A percentile compares a stretch with the other conserved stretches of the same genome.
Evolutionary conservation across 129 eudicot genomes (phyloP).

Genomic region (Daucus carota): DNA sequence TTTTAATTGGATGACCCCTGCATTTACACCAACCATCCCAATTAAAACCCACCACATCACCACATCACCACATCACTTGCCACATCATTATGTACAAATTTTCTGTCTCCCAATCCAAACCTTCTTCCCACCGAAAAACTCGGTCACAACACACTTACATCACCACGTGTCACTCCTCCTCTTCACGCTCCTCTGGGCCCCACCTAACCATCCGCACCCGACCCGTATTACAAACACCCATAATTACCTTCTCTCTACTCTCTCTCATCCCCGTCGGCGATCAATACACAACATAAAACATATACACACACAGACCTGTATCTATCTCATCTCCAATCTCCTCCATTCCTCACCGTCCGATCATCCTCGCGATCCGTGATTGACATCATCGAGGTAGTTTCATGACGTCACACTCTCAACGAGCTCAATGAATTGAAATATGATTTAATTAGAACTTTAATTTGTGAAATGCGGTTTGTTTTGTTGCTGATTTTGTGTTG

Average conservation of each 20-base stretch:
- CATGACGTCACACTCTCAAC: background rate
- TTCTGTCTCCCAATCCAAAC: background rate
- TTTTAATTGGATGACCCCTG: too few species aligned
- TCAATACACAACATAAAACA: background rate
- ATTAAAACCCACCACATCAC: too few species aligned
- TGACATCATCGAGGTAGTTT: slow-evolving; percentile 9
- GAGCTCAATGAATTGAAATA: background rate
- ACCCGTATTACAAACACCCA: background rate
- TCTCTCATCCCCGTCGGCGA: background rate
- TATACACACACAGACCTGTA: background rate
- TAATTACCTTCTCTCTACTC: background rate
- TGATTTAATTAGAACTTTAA: background rate
- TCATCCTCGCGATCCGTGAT: slow-evolving; percentile 25
- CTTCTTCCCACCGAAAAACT: background rate
- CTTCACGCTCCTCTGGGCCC: background rate
- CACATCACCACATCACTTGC: too few species aligned
- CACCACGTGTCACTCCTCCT: background rate
- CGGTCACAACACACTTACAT: background rate
- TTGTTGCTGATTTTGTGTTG: background rate
- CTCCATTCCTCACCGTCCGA: slow-evolving; percentile 15
- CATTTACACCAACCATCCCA: too few species aligned
- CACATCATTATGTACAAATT: too few species aligned
- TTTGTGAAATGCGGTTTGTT: slow-evolving; percentile 33
- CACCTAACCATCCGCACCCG: background rate
- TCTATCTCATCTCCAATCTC: background rate